Conservation (phyloP, 176 grass and related monocot species). For the Oryza punctata region DNA sequence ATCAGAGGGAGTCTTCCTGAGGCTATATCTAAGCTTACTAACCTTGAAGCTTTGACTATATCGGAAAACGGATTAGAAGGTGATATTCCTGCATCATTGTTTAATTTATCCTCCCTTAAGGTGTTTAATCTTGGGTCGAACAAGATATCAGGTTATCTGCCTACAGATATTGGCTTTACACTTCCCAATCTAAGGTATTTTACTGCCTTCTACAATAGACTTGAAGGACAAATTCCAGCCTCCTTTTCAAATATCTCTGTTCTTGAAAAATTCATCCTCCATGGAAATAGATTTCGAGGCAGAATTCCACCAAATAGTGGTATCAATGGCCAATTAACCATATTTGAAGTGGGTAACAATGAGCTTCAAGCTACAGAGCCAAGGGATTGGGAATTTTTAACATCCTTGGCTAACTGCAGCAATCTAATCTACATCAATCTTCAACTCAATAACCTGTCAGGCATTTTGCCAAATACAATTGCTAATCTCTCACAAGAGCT, state of each 20-base stretch:
- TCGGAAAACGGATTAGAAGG: not conserved
- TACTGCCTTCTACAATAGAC: not conserved
- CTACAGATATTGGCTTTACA: not conserved
- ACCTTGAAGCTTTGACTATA: slow-evolving; percentile 8
- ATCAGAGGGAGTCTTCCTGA: not conserved
- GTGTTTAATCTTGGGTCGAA: not conserved
- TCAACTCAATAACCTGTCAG: not conserved
- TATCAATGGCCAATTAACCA: not conserved
- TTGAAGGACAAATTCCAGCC: not conserved
- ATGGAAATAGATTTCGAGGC: not conserved
- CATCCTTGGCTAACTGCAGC: slow-evolving; percentile 7
- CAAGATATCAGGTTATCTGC: not conserved
- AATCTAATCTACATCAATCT: not conserved
- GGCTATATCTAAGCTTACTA: not conserved
- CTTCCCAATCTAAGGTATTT: not conserved
- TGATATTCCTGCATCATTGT: not conserved
- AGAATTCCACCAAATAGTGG: not conserved
- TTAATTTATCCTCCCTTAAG: not conserved
- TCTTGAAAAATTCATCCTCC: not conserved
- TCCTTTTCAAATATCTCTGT: not conserved
- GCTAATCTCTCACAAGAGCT: not conserved
- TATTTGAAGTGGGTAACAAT: not conserved
- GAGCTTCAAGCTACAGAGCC: not conserved
- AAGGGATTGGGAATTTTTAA: slow-evolving; percentile 6
- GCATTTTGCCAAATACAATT: not conserved